A percentile compares a stretch with the other conserved stretches of the same genome.
These are phyloP conservation scores for Nemania bipapillata DNA, from an alignment of 2,329 filamentous ascomycete species.

Conservation along the genomic window DNA sequence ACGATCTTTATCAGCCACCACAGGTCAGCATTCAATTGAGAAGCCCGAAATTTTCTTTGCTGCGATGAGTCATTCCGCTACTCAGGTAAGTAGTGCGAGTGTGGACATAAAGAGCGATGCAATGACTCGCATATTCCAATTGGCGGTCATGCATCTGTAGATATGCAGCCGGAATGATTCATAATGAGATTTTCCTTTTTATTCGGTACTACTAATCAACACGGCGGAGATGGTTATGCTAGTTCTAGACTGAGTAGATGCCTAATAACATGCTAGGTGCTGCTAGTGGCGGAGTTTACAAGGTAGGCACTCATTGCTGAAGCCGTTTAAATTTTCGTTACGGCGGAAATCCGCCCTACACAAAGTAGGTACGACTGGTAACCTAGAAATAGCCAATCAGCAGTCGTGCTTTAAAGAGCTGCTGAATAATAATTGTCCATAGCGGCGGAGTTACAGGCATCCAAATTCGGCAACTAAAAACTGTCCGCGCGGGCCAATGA, in stretches of 20 bases:
- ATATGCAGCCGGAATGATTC: constrained; percentile 23
- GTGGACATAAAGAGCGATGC: no score
- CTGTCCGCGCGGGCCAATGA: constrained; percentile 11
- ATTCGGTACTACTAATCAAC: not conserved
- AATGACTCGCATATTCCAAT: not conserved
- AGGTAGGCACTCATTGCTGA: not conserved
- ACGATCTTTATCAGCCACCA: not conserved
- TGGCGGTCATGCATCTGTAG: not conserved
- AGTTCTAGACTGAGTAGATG: not conserved
- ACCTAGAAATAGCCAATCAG: constrained; percentile 11
- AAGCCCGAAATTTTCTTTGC: not conserved
- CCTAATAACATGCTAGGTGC: not conserved
- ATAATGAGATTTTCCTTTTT: constrained; percentile 10
- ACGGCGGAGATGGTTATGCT: not conserved
- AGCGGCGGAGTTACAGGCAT: constrained; percentile 5
- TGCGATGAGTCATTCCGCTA: not conserved
- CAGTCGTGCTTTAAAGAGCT: not conserved
- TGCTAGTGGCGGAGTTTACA: constrained; percentile 7
- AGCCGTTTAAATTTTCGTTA: not conserved
- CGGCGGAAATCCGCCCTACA: constrained; percentile 27
- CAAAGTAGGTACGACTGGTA: not conserved
- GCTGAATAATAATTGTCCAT: not conserved
- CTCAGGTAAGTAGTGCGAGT: not conserved
- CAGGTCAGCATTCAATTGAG: not conserved
- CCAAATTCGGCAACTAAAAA: constrained; percentile 4